phyloP scores from a whole-genome alignment of 164 flowering plant species.

The Kalanchoe fedtschenkoi region DNA sequence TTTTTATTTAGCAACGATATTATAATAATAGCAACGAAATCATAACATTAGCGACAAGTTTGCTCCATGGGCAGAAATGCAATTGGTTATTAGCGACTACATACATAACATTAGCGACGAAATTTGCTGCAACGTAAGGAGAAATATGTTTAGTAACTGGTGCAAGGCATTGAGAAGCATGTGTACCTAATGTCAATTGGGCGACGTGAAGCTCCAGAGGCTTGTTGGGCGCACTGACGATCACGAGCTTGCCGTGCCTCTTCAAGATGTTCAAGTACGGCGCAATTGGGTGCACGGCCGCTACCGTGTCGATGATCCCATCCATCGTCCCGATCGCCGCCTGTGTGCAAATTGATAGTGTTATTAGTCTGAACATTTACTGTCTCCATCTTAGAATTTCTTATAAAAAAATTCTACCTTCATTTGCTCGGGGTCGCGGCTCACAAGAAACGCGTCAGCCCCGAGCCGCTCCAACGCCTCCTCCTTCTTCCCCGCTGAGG shows the following conservation, averaged over 20 bases:
- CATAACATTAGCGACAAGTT: no score
- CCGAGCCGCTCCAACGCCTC: constrained; percentile 52
- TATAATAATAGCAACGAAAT: neutral
- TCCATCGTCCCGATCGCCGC: constrained; percentile 36
- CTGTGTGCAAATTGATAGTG: constrained; percentile 10
- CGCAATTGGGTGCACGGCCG: constrained; percentile 28
- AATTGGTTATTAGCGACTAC: no score
- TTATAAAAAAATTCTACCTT: constrained; percentile 15
- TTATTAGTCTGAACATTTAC: neutral
- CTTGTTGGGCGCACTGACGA: constrained; percentile 34
- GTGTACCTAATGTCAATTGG: constrained; percentile 30
- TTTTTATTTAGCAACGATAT: neutral
- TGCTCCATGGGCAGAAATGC: no score
- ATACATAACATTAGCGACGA: no score
- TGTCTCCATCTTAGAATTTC: neutral
- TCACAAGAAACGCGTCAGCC: constrained; percentile 52
- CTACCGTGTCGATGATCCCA: constrained; percentile 37
- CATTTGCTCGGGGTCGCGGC: constrained; percentile 36
- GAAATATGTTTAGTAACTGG: no score
- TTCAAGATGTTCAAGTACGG: constrained; percentile 32
- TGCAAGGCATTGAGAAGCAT: no score
- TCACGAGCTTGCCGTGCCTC: constrained; percentile 29
- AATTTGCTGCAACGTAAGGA: no score
- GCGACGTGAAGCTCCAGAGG: constrained; percentile 31
- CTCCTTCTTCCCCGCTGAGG: constrained; percentile 41